Percentiles rank a stretch among this genome's conserved stretches.
Evolutionary conservation across 1,284 basidiomycete genomes (phyloP).

Genomic region (Coniophora puteana): DNA sequence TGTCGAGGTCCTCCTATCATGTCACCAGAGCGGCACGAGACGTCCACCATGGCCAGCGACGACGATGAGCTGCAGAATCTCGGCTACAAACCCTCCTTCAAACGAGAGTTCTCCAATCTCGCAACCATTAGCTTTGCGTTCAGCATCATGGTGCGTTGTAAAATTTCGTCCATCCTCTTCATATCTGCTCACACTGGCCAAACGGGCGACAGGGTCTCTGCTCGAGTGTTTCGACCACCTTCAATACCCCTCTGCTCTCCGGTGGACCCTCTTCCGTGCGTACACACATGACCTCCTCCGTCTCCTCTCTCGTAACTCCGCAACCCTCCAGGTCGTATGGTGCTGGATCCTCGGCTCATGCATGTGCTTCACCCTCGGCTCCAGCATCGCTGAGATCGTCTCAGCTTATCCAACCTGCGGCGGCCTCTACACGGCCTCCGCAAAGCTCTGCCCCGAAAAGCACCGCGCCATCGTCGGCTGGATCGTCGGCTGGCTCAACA

Average conservation of each 20-base stretch:
- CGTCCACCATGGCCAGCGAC: conserved; percentile 30
- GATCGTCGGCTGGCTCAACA: conserved; percentile 84
- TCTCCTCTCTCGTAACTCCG: not conserved
- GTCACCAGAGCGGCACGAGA: too few species aligned
- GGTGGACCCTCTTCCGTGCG: conserved; percentile 72
- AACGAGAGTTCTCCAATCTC: conserved; percentile 75
- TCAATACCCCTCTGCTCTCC: conserved; percentile 70
- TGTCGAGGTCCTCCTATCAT: too few species aligned
- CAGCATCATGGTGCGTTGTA: conserved; percentile 12
- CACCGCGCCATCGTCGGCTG: conserved; percentile 69
- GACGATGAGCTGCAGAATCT: conserved; percentile 61
- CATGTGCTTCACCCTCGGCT: conserved; percentile 77
- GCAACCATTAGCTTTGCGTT: conserved; percentile 50
- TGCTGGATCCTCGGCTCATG: conserved; percentile 73
- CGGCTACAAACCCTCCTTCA: conserved; percentile 75
- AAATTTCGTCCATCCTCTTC: not conserved
- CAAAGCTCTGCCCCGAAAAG: conserved; percentile 62
- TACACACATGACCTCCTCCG: conserved; percentile 6
- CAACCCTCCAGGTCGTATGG: conserved; percentile 54
- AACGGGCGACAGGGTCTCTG: conserved; percentile 53
- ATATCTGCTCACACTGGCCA: not conserved
- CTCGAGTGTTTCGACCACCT: conserved; percentile 76
- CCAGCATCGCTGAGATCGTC: conserved; percentile 76
- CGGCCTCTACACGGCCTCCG: conserved; percentile 78
- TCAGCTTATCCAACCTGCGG: conserved; percentile 80